Conservation (phyloP, 176 grass and related monocot genomes). For the Dendrocalamus sinicus region DNA sequence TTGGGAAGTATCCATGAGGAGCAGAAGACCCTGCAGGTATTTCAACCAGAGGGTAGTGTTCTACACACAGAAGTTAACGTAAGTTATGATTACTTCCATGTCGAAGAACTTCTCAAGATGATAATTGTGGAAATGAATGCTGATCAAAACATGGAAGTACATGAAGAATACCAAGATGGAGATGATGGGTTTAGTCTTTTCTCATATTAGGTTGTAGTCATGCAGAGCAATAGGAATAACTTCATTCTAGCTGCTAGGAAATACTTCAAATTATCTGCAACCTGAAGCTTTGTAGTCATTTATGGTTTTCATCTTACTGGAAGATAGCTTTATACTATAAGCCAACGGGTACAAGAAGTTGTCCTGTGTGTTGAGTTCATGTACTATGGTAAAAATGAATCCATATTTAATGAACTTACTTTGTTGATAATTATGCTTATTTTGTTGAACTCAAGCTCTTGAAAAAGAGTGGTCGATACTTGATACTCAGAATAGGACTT, state of each 20-base stretch:
- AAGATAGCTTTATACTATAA: constrained; percentile 62
- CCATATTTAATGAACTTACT: constrained; percentile 56
- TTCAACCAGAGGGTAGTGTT: constrained; percentile 23
- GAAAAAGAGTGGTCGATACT: constrained; percentile 35
- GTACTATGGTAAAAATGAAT: constrained; percentile 58
- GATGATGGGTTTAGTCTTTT: constrained; percentile 70
- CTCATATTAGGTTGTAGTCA: constrained; percentile 48
- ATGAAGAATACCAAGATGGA: constrained; percentile 55
- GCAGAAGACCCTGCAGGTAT: constrained; percentile 22
- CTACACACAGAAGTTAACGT: constrained; percentile 36
- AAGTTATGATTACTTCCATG: constrained; percentile 56
- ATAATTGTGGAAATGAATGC: constrained; percentile 61
- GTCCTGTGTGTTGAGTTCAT: constrained; percentile 59
- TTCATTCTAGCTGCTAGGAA: constrained; percentile 55
- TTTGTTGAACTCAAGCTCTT: constrained; percentile 28
- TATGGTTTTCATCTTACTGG: constrained; percentile 51
- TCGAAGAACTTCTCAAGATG: constrained; percentile 56
- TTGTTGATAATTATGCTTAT: constrained; percentile 43
- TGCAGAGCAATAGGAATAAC: constrained; percentile 45
- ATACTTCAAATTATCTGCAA: constrained; percentile 47
- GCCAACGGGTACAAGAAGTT: constrained; percentile 58
- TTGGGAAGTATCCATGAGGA: constrained; percentile 20
- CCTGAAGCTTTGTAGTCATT: constrained; percentile 49
- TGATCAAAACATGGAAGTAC: constrained; percentile 56
- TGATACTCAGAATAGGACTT: background rate